Evolutionary conservation across 2,329 filamentous ascomycete genomes (phyloP), one percentile per base, ranked within the genome.

Genomic region (Pleomassaria siparia): DNA sequence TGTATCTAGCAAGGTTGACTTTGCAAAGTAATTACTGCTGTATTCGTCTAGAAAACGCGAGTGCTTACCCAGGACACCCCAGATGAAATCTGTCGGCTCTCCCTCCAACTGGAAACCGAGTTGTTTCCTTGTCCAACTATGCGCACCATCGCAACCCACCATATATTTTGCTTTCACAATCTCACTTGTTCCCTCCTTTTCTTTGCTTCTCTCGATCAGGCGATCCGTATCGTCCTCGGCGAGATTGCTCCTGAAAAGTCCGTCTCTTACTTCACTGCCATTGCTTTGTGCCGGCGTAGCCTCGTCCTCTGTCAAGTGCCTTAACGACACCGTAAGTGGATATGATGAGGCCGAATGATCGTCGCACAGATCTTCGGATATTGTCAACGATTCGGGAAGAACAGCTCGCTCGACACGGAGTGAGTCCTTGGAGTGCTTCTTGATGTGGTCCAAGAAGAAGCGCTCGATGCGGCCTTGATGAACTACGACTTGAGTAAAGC

Each of bases 401-500:
- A 86, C 77, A 0, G 78, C 80, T 3, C 84, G 76, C 56, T 88
- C 84, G 7, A 71, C 64, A 8, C 53, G 53, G 11, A 88, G 76
- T 4, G 65, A 60, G 39, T 84, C 77, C 13, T 79, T 76, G 2
- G 77, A 79, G 56, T 80, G 67, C 44, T 80, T 71, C 52, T 77
- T 76, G 43, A 87, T 80, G 37, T 79, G 77, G 51, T 87, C 83
- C 0, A 86, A 72, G 56, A 87, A 84, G 62, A 85, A 86, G 1
- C 78, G 74, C 61, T 89, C 86, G 50, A 89, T 82, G 1, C 85
- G 80, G 2, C 85, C 87, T 68, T 90, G 87, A 56, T 88, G 86
- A 30, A 91, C 66, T 3, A 87, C 82, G 2, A 83, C 79, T 60
- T 89, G 80, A 45, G 82, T 80, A 54, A 86, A 87, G 4, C 79